Conservation (phyloP, 805 yeast genomes). For the Candida methanosorbosa region DNA sequence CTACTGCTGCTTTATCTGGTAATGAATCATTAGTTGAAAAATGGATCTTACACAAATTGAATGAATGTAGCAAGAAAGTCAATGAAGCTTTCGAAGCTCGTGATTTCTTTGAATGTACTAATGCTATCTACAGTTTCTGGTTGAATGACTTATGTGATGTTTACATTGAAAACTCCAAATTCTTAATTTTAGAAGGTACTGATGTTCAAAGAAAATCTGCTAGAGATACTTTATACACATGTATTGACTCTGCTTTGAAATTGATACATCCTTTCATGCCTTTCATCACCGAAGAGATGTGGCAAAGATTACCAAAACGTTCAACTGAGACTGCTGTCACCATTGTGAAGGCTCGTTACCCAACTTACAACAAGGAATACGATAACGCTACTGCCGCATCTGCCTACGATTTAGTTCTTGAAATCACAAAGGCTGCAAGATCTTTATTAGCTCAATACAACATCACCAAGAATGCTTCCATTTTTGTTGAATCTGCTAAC, state of each 20-base stretch:
- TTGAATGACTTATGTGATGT: slow-evolving; percentile 91
- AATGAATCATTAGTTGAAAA: slow-evolving; percentile 87
- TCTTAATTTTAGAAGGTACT: slow-evolving; percentile 85
- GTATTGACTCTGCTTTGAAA: slow-evolving; percentile 84
- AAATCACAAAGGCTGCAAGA: slow-evolving; percentile 84
- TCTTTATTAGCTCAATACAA: slow-evolving; percentile 86
- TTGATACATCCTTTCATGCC: slow-evolving; percentile 99
- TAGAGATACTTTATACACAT: slow-evolving; percentile 85
- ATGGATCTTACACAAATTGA: slow-evolving; percentile 89
- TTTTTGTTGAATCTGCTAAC: slow-evolving; percentile 65
- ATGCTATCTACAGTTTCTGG: slow-evolving; percentile 90
- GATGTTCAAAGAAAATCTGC: slow-evolving; percentile 81
- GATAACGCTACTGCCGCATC: slow-evolving; percentile 56
- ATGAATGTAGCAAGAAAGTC: slow-evolving; percentile 56
- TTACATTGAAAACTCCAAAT: slow-evolving; percentile 95
- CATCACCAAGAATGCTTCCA: slow-evolving; percentile 81
- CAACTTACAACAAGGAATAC: slow-evolving; percentile 51
- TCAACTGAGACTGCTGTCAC: slow-evolving; percentile 59
- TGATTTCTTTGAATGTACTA: slow-evolving; percentile 84
- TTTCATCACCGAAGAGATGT: slow-evolving; percentile 92
- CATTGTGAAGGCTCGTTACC: slow-evolving; percentile 75
- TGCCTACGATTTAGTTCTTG: slow-evolving; percentile 79
- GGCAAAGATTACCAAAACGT: slow-evolving; percentile 96
- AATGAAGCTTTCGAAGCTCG: slow-evolving; percentile 68
- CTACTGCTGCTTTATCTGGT: slow-evolving; percentile 50